phyloP scores from a whole-genome alignment of 2,329 filamentous ascomycete species.

The Orbilia ellipsospora region DNA sequence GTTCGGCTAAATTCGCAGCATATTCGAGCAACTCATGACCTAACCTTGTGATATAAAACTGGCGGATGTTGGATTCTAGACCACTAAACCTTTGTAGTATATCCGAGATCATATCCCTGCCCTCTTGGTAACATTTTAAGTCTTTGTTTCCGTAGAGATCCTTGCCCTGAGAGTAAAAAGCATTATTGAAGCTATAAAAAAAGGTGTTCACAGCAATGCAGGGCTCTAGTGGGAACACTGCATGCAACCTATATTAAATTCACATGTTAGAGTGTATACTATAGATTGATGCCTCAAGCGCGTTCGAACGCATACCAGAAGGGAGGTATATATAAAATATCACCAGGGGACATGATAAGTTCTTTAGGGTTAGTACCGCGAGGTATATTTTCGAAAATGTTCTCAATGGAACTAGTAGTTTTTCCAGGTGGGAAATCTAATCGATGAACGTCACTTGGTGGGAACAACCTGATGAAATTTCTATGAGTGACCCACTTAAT shows the following conservation, averaged over 20 bases:
- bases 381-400: slow-evolving; percentile 69
- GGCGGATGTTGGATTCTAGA: slow-evolving; percentile 67
- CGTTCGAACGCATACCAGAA: slow-evolving; percentile 69
- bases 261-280: background rate
- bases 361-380: slow-evolving; percentile 70
- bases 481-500: background rate
- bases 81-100: slow-evolving; percentile 74
- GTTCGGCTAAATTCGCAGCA: slow-evolving; percentile 49
- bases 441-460: slow-evolving; percentile 76
- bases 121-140: slow-evolving; percentile 84
- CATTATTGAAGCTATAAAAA: slow-evolving; percentile 76
- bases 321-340: slow-evolving; percentile 82
- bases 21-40: slow-evolving; percentile 72
- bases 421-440: slow-evolving; percentile 79
- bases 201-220: slow-evolving; percentile 90
- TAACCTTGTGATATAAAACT: slow-evolving; percentile 79
- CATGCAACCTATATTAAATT: slow-evolving; percentile 69
- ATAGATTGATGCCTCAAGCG: background rate
- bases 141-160: slow-evolving; percentile 92
- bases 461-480: slow-evolving; percentile 74
- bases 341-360: slow-evolving; percentile 74
- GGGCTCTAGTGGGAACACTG: slow-evolving; percentile 70
- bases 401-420: slow-evolving; percentile 81
- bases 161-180: slow-evolving; percentile 75
- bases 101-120: slow-evolving; percentile 75